Evolutionary conservation across 805 yeast genomes (phyloP), one percentile per base, ranked within the genome.

Genomic region (Ogataea polymorpha): DNA sequence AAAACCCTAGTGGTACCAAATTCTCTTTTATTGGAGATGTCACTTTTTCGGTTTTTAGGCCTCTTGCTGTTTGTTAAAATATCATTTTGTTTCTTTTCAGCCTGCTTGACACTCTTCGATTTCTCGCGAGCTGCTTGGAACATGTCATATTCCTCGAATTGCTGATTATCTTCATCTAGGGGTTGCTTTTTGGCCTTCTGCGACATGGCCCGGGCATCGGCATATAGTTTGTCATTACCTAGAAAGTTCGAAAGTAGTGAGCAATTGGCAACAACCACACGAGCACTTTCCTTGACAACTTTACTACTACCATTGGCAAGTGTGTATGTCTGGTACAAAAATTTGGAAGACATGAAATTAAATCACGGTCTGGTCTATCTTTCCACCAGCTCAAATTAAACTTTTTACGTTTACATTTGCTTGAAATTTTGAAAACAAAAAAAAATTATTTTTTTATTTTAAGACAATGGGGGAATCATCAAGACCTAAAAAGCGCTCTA

Each of bases 401-500:
- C 14, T 32, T 9, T 13, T 14, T 26, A 33, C 23, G 35, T 29
- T 28, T 40, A 23, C 44, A 40, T 27, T 26, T 23, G 14, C 25
- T n/a, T 20, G 9, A 20, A 20, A 8, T 20, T 7, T 7, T 20
- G 21, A 20, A 20, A 20, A 18, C 5, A 18, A 23, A 32, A 36
- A 29, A 30, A 16, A 20, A 28, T 39, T 26, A 6, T 10, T 26
- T 23, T 26, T 23, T 38, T 23, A 26, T 6, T 4, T n/a, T 16
- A 17, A 12, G 14, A 35, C 10, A 13, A 60, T 59, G 61, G 47
- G 53, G 29, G 62, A 59, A 8, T 44, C 40, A 23, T 71, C 68
- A 35, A 70, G 78, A 61, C 69, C 72, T 26, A 55, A 53, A 46
- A 77, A 77, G 63, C 77, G 72, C 58, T 71, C 72, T 32, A 71